Evolutionary conservation across 495 filamentous ascomycete genomes (phyloP).

Genomic region (Oidiodendron maius): DNA sequence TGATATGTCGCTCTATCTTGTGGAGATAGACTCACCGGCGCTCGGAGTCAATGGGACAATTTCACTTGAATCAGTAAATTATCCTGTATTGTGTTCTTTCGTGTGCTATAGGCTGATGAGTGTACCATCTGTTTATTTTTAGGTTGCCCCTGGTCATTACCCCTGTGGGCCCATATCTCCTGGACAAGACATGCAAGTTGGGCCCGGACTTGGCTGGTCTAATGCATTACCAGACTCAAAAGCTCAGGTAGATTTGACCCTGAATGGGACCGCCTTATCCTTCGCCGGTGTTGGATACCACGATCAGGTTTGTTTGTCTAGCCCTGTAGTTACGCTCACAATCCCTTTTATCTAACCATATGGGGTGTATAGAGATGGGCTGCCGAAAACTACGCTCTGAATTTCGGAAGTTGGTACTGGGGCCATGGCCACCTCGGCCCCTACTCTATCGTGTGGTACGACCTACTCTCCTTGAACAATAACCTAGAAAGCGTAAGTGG

Average conservation of each 20-base stretch:
- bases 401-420: neutral
- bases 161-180: neutral
- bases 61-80: neutral
- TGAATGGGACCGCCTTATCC: neutral
- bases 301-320: neutral
- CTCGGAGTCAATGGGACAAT: neutral
- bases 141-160: neutral
- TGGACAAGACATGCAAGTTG: neutral
- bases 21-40: neutral
- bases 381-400: neutral
- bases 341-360: no score
- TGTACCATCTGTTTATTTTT: neutral
- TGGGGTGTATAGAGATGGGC: neutral
- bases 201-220: neutral
- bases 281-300: neutral
- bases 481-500: neutral
- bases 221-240: neutral
- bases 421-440: neutral
- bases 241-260: neutral
- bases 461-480: neutral
- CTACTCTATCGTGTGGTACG: neutral
- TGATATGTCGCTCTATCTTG: neutral
- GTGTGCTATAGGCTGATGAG: no score
- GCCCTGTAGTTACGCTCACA: neutral
- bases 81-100: no score